A percentile compares a stretch with the other conserved stretches of the same genome.
Conservation (phyloP, 495 filamentous ascomycete species). For the Clohesyomyces aquaticus region DNA sequence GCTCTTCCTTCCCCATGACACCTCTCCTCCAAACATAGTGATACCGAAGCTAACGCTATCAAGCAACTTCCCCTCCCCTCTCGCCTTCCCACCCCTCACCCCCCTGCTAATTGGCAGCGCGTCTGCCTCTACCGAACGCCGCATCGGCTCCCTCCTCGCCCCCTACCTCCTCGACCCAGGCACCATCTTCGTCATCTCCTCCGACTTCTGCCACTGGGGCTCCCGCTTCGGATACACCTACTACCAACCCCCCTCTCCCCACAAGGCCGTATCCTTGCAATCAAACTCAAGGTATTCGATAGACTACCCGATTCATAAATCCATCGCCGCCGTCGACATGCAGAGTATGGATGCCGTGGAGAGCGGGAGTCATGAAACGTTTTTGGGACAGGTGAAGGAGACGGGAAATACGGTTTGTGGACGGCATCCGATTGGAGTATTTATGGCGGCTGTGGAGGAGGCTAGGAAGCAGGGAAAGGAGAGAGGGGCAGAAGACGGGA, state of each 20-base stretch:
- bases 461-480: slow-evolving; percentile 48
- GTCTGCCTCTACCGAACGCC: slow-evolving; percentile 63
- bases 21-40: neutral
- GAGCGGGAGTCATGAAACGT: slow-evolving; percentile 68
- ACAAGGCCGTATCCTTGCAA: slow-evolving; percentile 39
- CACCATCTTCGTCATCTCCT: slow-evolving; percentile 84
- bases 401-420: slow-evolving; percentile 96
- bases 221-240: slow-evolving; percentile 82
- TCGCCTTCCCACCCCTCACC: slow-evolving; percentile 71
- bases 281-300: slow-evolving; percentile 45
- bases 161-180: slow-evolving; percentile 76
- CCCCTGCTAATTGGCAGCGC: slow-evolving; percentile 90
- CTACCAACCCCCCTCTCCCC: slow-evolving; percentile 60
- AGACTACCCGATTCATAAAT: slow-evolving; percentile 74
- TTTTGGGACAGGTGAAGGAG: slow-evolving; percentile 66
- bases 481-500: slow-evolving; percentile 55
- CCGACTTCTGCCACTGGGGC: slow-evolving; percentile 98
- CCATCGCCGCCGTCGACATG: slow-evolving; percentile 79
- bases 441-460: slow-evolving; percentile 83
- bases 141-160: slow-evolving; percentile 72
- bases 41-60: neutral
- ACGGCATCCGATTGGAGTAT: slow-evolving; percentile 90
- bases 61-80: slow-evolving; percentile 44
- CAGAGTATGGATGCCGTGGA: slow-evolving; percentile 82
- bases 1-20: neutral